Evolutionary conservation across 1,139 yeast genomes (phyloP).

Genomic region (Saccharomyces hybrid): DNA sequence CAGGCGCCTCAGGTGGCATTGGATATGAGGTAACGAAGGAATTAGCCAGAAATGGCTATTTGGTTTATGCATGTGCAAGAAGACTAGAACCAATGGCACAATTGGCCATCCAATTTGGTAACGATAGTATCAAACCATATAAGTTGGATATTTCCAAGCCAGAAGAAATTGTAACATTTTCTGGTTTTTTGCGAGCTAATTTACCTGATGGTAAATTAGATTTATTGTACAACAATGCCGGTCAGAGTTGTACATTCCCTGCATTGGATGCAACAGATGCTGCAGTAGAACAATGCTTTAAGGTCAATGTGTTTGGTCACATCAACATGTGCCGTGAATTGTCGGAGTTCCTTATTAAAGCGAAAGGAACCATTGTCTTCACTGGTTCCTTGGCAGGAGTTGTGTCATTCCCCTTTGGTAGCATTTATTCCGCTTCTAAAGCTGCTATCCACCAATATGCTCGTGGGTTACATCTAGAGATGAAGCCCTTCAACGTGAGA

Average conservation of each 20-base stretch:
- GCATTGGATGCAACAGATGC: conserved; percentile 60
- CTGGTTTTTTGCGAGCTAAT: conserved; percentile 33
- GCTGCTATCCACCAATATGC: conserved; percentile 75
- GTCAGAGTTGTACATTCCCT: conserved; percentile 62
- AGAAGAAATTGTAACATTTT: conserved; percentile 43
- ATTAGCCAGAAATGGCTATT: conserved; percentile 53
- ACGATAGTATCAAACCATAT: conserved; percentile 28
- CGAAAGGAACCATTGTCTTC: conserved; percentile 64
- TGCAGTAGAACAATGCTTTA: conserved; percentile 46
- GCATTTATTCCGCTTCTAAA: conserved; percentile 62
- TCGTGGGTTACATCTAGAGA: conserved; percentile 51
- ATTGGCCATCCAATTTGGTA: conserved; percentile 27
- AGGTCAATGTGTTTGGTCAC: conserved; percentile 65
- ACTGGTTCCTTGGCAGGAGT: conserved; percentile 69
- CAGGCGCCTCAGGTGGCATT: conserved; percentile 81
- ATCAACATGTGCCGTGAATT: conserved; percentile 57
- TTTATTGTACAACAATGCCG: conserved; percentile 62
- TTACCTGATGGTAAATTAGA: conserved; percentile 46
- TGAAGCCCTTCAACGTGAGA: conserved; percentile 65
- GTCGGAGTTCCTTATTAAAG: conserved; percentile 48
- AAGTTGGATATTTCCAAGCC: conserved; percentile 47
- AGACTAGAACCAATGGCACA: conserved; percentile 55
- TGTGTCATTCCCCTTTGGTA: conserved; percentile 62
- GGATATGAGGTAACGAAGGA: conserved; percentile 63
- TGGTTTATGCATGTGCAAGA: conserved; percentile 69